Percentiles rank a stretch among this genome's conserved stretches.
These are phyloP conservation scores for Lenzites betulinus DNA, from an alignment of 768 basidiomycete species.

Conservation along the genomic window DNA sequence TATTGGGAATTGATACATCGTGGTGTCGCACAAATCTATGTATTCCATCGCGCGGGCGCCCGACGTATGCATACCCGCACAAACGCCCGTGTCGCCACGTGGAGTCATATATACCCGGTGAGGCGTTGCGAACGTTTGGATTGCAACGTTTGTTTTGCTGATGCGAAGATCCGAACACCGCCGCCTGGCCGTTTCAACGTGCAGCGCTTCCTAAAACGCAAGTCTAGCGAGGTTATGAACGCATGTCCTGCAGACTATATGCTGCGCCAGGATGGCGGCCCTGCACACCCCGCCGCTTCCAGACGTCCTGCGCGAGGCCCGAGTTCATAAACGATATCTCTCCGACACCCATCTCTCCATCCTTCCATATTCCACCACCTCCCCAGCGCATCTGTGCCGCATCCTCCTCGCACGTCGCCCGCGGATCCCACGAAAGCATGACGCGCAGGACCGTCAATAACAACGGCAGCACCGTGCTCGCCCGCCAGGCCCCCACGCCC, in stretches of 20 bases:
- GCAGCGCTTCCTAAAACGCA: not conserved
- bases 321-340: conserved; percentile 17
- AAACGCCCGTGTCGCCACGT: too few species aligned
- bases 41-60: too few species aligned
- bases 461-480: conserved; percentile 18
- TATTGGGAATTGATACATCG: too few species aligned
- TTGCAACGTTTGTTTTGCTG: too few species aligned
- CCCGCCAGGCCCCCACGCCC: conserved; percentile 20
- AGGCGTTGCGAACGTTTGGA: too few species aligned
- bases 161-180: conserved; percentile 3
- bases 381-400: conserved; percentile 5
- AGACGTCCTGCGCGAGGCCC: conserved; percentile 12
- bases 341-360: conserved; percentile 2
- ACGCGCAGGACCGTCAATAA: conserved; percentile 24
- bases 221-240: conserved; percentile 5
- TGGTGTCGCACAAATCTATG: too few species aligned
- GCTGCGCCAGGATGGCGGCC: conserved; percentile 7
- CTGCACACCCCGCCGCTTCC: conserved; percentile 10
- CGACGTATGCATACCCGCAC: too few species aligned
- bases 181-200: conserved; percentile 17
- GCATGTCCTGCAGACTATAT: conserved; percentile 10
- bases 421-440: conserved; percentile 17
- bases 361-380: conserved; percentile 19
- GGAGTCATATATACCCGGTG: too few species aligned
- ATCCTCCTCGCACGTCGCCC: conserved; percentile 3